These are phyloP conservation scores for Paraphaeosphaeria sporulosa DNA, from an alignment of 2,329 filamentous ascomycete species.

Conservation along the genomic window DNA sequence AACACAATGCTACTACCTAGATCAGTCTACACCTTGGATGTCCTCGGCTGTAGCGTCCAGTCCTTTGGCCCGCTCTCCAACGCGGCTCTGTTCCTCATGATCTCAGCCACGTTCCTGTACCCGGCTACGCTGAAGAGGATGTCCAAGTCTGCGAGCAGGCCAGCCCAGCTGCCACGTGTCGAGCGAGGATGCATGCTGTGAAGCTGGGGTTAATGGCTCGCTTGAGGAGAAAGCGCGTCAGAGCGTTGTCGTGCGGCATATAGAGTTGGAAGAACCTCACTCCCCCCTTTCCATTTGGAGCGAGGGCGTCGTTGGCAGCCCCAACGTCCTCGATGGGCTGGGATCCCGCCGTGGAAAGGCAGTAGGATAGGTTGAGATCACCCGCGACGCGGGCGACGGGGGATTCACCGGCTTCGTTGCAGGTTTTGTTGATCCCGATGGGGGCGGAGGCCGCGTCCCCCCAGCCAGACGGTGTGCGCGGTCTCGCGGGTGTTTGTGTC, in stretches of 20 bases:
- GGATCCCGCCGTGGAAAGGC: slow-evolving; percentile 65
- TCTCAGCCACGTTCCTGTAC: slow-evolving; percentile 61
- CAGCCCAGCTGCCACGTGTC: slow-evolving; percentile 71
- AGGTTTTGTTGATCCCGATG: slow-evolving; percentile 72
- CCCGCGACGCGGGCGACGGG: slow-evolving; percentile 66
- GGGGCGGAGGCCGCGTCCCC: slow-evolving; percentile 73
- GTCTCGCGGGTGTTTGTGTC: slow-evolving; percentile 67
- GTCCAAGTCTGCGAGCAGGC: slow-evolving; percentile 69
- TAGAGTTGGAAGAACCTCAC: slow-evolving; percentile 70
- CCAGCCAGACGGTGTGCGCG: slow-evolving; percentile 65
- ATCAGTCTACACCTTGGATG: slow-evolving; percentile 31
- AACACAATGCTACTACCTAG: neutral
- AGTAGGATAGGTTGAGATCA: slow-evolving; percentile 67
- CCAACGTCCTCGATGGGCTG: slow-evolving; percentile 66
- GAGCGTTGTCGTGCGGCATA: slow-evolving; percentile 68
- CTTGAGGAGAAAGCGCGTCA: slow-evolving; percentile 64
- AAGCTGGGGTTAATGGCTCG: slow-evolving; percentile 64
- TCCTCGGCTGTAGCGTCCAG: slow-evolving; percentile 31
- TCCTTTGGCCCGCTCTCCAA: slow-evolving; percentile 36
- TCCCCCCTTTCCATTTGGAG: slow-evolving; percentile 14
- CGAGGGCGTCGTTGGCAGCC: slow-evolving; percentile 58
- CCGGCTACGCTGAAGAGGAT: slow-evolving; percentile 68
- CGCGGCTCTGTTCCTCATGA: slow-evolving; percentile 50
- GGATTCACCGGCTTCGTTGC: slow-evolving; percentile 65
- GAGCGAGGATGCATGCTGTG: slow-evolving; percentile 63